Percentiles rank a stretch among this genome's conserved stretches.
Evolutionary conservation across 2,329 filamentous ascomycete genomes (phyloP).

Genomic region (Colletotrichum noveboracense): DNA sequence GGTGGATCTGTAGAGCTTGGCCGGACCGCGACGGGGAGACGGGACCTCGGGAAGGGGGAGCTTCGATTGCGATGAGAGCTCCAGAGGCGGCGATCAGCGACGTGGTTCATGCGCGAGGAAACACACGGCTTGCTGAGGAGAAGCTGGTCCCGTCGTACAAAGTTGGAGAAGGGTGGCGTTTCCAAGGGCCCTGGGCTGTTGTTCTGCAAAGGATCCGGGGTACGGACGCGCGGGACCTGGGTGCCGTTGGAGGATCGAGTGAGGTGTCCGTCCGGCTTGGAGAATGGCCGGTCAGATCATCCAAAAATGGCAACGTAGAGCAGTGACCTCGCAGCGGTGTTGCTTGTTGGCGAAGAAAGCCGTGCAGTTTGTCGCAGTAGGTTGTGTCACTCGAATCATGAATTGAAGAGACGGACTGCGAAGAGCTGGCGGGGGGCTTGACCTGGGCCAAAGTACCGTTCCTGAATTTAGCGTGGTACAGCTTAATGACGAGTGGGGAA

Average conservation of each 20-base stretch:
- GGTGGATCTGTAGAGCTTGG: constrained; percentile 14
- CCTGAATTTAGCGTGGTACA: neutral
- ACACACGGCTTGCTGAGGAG: neutral
- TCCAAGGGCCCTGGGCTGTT: neutral
- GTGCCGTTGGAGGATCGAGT: neutral
- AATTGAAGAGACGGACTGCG: neutral
- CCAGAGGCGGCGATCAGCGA: neutral
- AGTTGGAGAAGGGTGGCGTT: neutral
- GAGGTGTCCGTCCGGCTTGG: constrained; percentile 2
- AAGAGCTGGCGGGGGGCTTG: neutral
- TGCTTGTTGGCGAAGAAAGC: neutral
- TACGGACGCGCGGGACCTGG: neutral
- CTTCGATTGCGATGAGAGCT: neutral
- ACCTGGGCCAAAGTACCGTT: neutral
- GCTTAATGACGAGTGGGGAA: neutral
- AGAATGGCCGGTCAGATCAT: neutral
- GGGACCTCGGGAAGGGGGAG: neutral
- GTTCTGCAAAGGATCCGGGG: neutral
- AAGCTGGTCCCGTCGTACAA: neutral
- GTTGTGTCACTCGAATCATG: neutral
- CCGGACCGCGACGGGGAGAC: neutral
- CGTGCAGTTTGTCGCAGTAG: neutral
- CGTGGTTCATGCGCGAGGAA: neutral
- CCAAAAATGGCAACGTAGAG: neutral
- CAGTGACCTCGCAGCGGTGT: neutral